Conservation (phyloP, 2,329 filamentous ascomycete species). For the Monosporascus ibericus region DNA sequence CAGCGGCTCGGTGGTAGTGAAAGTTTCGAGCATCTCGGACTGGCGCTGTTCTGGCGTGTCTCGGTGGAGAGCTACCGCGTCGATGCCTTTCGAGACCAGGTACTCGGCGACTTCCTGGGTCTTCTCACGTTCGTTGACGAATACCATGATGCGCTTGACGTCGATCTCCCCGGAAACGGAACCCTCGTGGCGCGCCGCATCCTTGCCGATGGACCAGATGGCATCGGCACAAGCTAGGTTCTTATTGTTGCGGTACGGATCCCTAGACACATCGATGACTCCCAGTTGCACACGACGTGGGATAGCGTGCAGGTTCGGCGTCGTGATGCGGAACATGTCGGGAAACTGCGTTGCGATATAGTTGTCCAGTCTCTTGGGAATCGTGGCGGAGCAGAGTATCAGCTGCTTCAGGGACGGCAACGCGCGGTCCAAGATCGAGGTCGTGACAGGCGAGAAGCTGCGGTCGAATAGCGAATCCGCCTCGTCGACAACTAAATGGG, state of each 20-base stretch:
- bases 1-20: constrained; percentile 51
- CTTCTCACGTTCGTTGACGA: constrained; percentile 93
- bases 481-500: constrained; percentile 86
- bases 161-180: constrained; percentile 50
- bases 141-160: constrained; percentile 83
- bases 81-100: constrained; percentile 77
- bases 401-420: constrained; percentile 79
- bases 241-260: constrained; percentile 93
- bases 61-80: constrained; percentile 77
- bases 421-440: constrained; percentile 73
- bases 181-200: constrained; percentile 55
- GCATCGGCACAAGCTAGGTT: constrained; percentile 88
- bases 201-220: constrained; percentile 88
- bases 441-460: constrained; percentile 81
- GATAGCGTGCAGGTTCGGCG: constrained; percentile 92
- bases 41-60: constrained; percentile 76
- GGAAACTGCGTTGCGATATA: constrained; percentile 80
- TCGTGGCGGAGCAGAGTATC: constrained; percentile 91
- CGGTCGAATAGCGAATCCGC: constrained; percentile 94
- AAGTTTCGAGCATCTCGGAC: constrained; percentile 68
- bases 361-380: constrained; percentile 81
- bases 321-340: constrained; percentile 77
- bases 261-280: constrained; percentile 83
- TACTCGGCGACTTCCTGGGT: constrained; percentile 75
- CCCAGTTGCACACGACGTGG: constrained; percentile 90